These are phyloP conservation scores for Cryptococcus floricola DNA, from an alignment of 1,284 basidiomycete genomes.

Conservation along the genomic window DNA sequence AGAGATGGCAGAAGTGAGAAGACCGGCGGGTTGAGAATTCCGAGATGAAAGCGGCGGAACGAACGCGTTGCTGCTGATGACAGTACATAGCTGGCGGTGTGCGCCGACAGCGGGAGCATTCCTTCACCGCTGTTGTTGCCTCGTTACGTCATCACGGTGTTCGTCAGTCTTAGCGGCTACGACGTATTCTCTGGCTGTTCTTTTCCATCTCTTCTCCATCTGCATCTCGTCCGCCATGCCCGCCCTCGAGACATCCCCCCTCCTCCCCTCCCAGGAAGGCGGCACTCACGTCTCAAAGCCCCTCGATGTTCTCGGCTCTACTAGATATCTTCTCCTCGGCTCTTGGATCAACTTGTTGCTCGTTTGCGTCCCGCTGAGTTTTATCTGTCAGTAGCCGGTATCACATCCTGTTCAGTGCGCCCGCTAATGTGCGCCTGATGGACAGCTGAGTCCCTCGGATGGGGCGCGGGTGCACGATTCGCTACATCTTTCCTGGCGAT, in stretches of 20 bases:
- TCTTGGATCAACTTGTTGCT: constrained; percentile 75
- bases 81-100: no score
- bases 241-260: constrained; percentile 8
- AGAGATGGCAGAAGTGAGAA: no score
- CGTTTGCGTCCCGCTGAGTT: constrained; percentile 67
- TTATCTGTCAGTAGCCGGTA: constrained; percentile 55
- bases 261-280: constrained; percentile 1
- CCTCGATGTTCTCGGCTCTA: constrained; percentile 53
- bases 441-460: constrained; percentile 47
- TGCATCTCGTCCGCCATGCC: constrained; percentile 2
- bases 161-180: no score
- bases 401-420: not conserved
- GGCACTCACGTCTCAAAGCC: not conserved
- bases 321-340: constrained; percentile 61
- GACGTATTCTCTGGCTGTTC: no score
- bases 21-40: no score
- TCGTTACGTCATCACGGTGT: no score
- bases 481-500: constrained; percentile 79
- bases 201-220: no score
- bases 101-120: no score
- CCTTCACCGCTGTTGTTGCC: no score
- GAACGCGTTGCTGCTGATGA: no score
- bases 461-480: constrained; percentile 82
- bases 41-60: no score
- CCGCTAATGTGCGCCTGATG: not conserved